A percentile compares a stretch with the other conserved stretches of the same genome.
Conservation (phyloP, 805 yeast species). For the Huiozyma sinensis region DNA sequence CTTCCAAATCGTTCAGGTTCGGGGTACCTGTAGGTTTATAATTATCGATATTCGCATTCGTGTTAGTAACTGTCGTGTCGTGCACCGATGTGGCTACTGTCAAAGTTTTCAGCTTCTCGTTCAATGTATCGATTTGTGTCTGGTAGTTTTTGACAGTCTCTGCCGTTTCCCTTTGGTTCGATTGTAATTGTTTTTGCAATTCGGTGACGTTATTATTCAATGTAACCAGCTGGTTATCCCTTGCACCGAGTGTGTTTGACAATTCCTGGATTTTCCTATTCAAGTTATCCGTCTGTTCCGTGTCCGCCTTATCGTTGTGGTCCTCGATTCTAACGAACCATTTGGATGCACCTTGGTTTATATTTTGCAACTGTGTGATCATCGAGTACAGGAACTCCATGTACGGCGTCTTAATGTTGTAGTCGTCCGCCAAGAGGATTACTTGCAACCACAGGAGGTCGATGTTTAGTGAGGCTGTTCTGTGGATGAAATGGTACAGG, state of each 20-base stretch:
- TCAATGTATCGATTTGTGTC: conserved; percentile 1
- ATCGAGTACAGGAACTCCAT: conserved; percentile 78
- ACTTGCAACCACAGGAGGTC: conserved; percentile 79
- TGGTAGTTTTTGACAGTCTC: conserved; percentile 2
- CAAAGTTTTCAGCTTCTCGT: not conserved
- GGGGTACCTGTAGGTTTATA: conserved; percentile 25
- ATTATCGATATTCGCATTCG: not conserved
- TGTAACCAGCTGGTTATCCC: not conserved
- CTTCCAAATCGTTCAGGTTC: conserved; percentile 23
- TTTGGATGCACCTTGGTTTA: conserved; percentile 33
- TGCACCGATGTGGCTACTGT: not conserved
- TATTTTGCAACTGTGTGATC: conserved; percentile 49
- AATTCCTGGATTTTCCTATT: not conserved
- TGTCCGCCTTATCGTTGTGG: not conserved
- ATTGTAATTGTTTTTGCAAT: conserved; percentile 8
- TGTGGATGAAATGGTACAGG: conserved; percentile 54
- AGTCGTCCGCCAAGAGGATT: conserved; percentile 81
- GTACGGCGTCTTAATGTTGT: conserved; percentile 78
- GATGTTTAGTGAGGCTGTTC: conserved; percentile 44
- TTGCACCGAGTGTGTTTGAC: not conserved
- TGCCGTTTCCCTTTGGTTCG: conserved; percentile 6
- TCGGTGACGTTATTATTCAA: conserved; percentile 7
- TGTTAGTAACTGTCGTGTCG: not conserved
- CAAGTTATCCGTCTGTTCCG: not conserved
- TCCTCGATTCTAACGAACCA: conserved; percentile 20